Evolutionary conservation across 495 filamentous ascomycete genomes (phyloP).

Genomic region (Stereocaulon alpinum): DNA sequence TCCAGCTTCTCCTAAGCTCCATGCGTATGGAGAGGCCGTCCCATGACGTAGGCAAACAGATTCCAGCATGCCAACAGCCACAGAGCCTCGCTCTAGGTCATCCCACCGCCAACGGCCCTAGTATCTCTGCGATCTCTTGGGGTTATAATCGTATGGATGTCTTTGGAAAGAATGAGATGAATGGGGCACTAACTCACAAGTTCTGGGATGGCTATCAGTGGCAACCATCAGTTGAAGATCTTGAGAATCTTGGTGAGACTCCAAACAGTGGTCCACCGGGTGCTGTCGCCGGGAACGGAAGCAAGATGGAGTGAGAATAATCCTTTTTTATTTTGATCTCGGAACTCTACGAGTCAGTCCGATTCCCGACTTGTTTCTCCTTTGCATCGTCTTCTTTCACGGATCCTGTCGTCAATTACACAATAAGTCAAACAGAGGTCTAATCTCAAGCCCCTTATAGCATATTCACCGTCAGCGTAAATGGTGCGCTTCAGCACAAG

Average conservation of each 20-base stretch:
- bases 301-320: slow-evolving; percentile 14
- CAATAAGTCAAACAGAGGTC: no score
- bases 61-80: not conserved
- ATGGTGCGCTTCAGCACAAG: slow-evolving; percentile 24
- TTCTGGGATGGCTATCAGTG: slow-evolving; percentile 20
- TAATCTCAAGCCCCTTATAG: not conserved
- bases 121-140: slow-evolving; percentile 27
- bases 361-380: no score
- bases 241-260: slow-evolving; percentile 9
- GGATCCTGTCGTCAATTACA: not conserved
- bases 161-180: slow-evolving; percentile 24
- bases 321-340: not conserved
- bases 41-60: not conserved
- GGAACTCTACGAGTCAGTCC: no score
- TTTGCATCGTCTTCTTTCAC: not conserved
- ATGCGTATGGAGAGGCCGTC: not conserved
- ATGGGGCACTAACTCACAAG: slow-evolving; percentile 12
- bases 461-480: slow-evolving; percentile 21
- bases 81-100: not conserved
- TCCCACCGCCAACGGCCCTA: not conserved
- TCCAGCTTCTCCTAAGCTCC: not conserved
- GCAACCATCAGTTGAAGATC: not conserved
- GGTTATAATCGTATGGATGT: slow-evolving; percentile 24
- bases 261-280: slow-evolving; percentile 12
- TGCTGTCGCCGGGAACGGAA: not conserved